Conservation (phyloP, 1,284 basidiomycete species). For the Stygiomarasmius scandens region DNA sequence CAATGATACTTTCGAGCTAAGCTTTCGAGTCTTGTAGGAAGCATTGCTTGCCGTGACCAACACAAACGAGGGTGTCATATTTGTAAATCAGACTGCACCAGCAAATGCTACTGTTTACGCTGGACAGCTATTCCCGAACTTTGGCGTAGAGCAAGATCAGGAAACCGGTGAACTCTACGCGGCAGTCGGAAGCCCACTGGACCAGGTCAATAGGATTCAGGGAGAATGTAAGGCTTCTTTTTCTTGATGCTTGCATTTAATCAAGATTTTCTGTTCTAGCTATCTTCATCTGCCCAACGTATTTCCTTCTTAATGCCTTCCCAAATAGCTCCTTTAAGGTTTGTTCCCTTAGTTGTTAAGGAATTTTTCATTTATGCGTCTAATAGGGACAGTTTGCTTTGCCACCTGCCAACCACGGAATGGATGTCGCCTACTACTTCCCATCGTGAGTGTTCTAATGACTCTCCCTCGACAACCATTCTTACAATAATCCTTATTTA, state of each 20-base stretch:
- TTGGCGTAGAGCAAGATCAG: slow-evolving; percentile 19
- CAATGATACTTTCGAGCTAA: too few relatives aligned
- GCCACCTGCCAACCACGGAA: slow-evolving; percentile 24
- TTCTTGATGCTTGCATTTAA: background rate
- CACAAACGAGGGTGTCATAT: slow-evolving; percentile 32
- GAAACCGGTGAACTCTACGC: slow-evolving; percentile 20
- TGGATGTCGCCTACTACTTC: slow-evolving; percentile 26
- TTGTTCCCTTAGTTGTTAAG: background rate
- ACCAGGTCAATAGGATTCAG: slow-evolving; percentile 26
- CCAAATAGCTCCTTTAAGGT: slow-evolving; percentile 15
- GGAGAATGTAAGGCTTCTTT: slow-evolving; percentile 12
- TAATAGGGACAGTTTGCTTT: slow-evolving; percentile 26
- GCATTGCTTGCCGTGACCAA: slow-evolving; percentile 33
- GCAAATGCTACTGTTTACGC: slow-evolving; percentile 23
- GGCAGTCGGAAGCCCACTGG: slow-evolving; percentile 18
- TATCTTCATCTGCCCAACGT: slow-evolving; percentile 25
- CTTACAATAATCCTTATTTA: too few relatives aligned
- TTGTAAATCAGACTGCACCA: slow-evolving; percentile 27
- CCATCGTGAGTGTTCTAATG: slow-evolving; percentile 6
- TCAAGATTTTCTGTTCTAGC: slow-evolving; percentile 10
- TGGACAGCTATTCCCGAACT: slow-evolving; percentile 27
- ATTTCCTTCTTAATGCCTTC: slow-evolving; percentile 17
- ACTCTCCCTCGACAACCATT: background rate
- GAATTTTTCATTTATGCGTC: background rate
- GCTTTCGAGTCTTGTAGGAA: slow-evolving; percentile 16